These are phyloP conservation scores for Ophiocordyceps australis DNA, from an alignment of 2,329 filamentous ascomycete species.

Conservation along the genomic window DNA sequence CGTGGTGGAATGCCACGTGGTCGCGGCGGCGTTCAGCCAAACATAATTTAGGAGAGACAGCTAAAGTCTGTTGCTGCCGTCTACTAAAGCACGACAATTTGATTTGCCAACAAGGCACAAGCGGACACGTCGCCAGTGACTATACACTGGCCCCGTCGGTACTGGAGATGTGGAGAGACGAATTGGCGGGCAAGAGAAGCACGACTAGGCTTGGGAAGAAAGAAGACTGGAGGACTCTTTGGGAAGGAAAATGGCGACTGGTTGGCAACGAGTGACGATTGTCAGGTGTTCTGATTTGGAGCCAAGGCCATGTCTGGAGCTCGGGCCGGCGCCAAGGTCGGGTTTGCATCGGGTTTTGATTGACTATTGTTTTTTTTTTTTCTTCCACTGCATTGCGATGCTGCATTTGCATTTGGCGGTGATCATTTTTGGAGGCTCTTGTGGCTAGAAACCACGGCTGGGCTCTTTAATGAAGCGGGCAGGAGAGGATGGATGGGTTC, in stretches of 20 bases:
- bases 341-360: constrained; percentile 5
- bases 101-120: too few species aligned
- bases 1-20: constrained; percentile 49
- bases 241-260: too few species aligned
- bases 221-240: too few species aligned
- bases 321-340: constrained; percentile 5
- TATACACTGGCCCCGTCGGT: too few species aligned
- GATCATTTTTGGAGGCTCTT: neutral
- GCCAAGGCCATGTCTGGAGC: constrained; percentile 13
- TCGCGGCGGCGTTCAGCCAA: constrained; percentile 38
- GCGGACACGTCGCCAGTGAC: too few species aligned
- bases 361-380: too few species aligned
- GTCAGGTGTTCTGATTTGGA: constrained; percentile 13
- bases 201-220: neutral
- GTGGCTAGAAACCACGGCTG: neutral
- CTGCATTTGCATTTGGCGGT: constrained; percentile 3
- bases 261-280: constrained; percentile 3
- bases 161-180: neutral
- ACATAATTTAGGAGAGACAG: constrained; percentile 24
- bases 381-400: constrained; percentile 6
- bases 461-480: neutral
- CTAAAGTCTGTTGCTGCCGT: constrained; percentile 1
- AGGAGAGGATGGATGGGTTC: neutral
- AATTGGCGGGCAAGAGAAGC: neutral
- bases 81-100: too few species aligned